Percentiles rank a stretch among this genome's conserved stretches.
These are phyloP conservation scores for Abrus precatorius DNA, from an alignment of 306 rosid genomes.

Conservation along the genomic window DNA sequence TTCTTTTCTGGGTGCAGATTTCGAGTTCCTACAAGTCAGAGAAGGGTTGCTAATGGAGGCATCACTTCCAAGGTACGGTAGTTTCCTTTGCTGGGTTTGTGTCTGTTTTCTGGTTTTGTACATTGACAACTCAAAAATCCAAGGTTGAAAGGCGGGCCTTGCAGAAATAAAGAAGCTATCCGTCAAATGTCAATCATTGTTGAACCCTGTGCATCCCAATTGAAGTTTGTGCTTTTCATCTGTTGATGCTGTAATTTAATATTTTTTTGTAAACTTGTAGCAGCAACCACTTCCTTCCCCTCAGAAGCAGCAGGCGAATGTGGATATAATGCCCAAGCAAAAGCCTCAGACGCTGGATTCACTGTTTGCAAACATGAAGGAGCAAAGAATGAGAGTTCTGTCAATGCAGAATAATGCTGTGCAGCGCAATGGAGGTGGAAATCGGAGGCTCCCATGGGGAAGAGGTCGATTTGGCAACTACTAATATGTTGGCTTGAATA, in stretches of 20 bases:
- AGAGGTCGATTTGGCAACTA: conserved; percentile 79
- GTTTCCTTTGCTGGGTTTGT: neutral
- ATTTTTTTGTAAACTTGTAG: conserved; percentile 21
- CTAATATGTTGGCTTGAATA: conserved; percentile 41
- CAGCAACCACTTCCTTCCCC: conserved; percentile 53
- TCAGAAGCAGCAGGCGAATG: conserved; percentile 53
- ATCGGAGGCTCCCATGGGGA: conserved; percentile 72
- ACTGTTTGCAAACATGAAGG: conserved; percentile 86
- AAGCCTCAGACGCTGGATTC: conserved; percentile 85
- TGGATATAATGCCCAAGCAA: conserved; percentile 59
- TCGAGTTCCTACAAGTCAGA: conserved; percentile 63
- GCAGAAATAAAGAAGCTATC: neutral
- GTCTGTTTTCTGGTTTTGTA: conserved; percentile 32
- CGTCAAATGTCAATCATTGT: neutral
- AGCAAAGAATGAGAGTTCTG: conserved; percentile 74
- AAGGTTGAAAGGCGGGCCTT: neutral
- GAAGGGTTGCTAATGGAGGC: conserved; percentile 61
- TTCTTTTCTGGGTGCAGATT: conserved; percentile 66
- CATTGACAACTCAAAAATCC: neutral
- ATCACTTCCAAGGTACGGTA: conserved; percentile 66
- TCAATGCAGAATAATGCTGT: conserved; percentile 63
- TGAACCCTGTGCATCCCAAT: conserved; percentile 4
- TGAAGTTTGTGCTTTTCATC: neutral
- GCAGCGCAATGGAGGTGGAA: conserved; percentile 61
- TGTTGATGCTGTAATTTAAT: neutral